Evolutionary conservation across 306 rosid species (phyloP).

Genomic region (Myrica gale): DNA sequence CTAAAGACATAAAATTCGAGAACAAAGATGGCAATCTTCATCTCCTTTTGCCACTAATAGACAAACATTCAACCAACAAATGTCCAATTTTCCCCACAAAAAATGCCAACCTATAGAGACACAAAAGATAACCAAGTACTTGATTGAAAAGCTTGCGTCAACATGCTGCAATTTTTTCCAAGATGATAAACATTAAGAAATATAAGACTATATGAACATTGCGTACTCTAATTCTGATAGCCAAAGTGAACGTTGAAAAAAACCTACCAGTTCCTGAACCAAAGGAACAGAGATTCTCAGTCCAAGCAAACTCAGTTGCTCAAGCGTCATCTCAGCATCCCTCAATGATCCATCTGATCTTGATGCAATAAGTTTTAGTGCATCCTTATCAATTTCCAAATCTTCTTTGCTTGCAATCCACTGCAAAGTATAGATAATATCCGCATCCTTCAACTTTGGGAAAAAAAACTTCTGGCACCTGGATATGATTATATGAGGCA

Average conservation of each 20-base stretch:
- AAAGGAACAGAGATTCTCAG: slow-evolving; percentile 89
- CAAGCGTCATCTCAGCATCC: slow-evolving; percentile 99
- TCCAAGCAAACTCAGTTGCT: slow-evolving; percentile 96
- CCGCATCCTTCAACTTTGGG: slow-evolving; percentile 91
- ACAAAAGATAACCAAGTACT: not conserved
- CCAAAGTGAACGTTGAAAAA: not conserved
- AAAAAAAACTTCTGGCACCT: slow-evolving; percentile 96
- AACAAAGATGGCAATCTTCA: not conserved
- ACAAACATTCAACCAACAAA: not conserved
- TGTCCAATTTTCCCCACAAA: not conserved
- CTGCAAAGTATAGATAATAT: slow-evolving; percentile 74
- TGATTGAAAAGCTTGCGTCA: not conserved
- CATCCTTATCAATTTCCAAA: slow-evolving; percentile 89
- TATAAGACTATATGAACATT: slow-evolving; percentile 19
- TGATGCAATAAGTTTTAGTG: slow-evolving; percentile 90
- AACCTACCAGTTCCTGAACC: slow-evolving; percentile 89
- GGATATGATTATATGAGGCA: slow-evolving; percentile 97
- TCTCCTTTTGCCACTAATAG: not conserved
- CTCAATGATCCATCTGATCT: slow-evolving; percentile 94
- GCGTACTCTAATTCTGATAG: slow-evolving; percentile 11
- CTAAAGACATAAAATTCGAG: not conserved
- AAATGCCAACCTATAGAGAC: too few relatives aligned
- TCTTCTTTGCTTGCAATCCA: slow-evolving; percentile 79
- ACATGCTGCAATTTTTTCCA: not conserved
- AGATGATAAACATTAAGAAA: not conserved